A percentile compares a stretch with the other conserved stretches of the same genome.
phyloP scores from a whole-genome alignment of 345 rosid species.

The Turritis glabra region DNA sequence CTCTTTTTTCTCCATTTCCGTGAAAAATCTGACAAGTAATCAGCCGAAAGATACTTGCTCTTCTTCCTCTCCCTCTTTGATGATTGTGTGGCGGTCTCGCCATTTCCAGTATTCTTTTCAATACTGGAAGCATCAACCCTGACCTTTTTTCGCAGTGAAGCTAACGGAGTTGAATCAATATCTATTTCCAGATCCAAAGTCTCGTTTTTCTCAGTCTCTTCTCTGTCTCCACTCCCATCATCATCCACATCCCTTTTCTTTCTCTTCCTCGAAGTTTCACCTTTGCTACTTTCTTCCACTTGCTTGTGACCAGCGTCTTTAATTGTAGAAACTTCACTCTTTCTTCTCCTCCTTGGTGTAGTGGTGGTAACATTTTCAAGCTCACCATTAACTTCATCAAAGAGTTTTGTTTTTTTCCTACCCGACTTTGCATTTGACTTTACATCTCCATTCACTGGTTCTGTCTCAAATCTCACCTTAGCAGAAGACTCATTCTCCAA shows the following conservation, averaged over 20 bases:
- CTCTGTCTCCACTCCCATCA: slow-evolving; percentile 24
- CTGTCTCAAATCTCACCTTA: slow-evolving; percentile 32
- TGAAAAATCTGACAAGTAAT: slow-evolving; percentile 51
- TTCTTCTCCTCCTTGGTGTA: slow-evolving; percentile 26
- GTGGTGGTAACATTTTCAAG: slow-evolving; percentile 1
- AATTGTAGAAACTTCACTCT: slow-evolving; percentile 9
- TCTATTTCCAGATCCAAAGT: slow-evolving; percentile 21
- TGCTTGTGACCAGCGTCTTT: slow-evolving; percentile 28
- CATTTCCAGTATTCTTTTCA: slow-evolving; percentile 23
- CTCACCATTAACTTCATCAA: slow-evolving; percentile 30
- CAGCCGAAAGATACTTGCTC: slow-evolving; percentile 87
- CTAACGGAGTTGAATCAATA: slow-evolving; percentile 30
- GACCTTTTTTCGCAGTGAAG: slow-evolving; percentile 38
- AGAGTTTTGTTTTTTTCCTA: slow-evolving; percentile 42
- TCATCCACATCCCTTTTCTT: slow-evolving; percentile 27
- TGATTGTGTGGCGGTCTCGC: slow-evolving; percentile 28
- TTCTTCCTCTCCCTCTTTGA: slow-evolving; percentile 76
- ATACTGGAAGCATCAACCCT: slow-evolving; percentile 13
- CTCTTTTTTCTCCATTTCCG: slow-evolving; percentile 31
- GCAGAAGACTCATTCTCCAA: slow-evolving; percentile 46
- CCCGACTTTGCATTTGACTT: slow-evolving; percentile 33
- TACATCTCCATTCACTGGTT: slow-evolving; percentile 13
- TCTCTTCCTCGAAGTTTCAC: slow-evolving; percentile 35
- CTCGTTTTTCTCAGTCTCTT: slow-evolving; percentile 10
- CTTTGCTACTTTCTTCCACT: slow-evolving; percentile 35